These are phyloP conservation scores for Sarcomyxa edulis DNA, from an alignment of 768 basidiomycete species.

Conservation along the genomic window DNA sequence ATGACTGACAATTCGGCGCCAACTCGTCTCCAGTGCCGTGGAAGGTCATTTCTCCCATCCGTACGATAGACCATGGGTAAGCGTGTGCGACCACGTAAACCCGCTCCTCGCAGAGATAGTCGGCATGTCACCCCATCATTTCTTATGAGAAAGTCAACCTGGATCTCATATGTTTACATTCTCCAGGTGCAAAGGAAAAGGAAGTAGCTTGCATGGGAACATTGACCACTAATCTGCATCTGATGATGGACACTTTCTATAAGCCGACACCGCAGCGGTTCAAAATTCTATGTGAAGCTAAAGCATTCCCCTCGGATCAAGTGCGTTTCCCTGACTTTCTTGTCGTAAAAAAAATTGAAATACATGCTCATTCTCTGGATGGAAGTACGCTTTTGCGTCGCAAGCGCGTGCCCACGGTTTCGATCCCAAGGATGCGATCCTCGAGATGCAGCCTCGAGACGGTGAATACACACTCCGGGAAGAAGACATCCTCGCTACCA, in stretches of 20 bases:
- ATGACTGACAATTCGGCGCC: conserved; percentile 5
- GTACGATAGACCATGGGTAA: conserved; percentile 77
- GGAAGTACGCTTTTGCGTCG: conserved; percentile 97
- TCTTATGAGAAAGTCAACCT: background rate
- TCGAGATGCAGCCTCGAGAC: conserved; percentile 73
- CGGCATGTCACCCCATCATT: conserved; percentile 41
- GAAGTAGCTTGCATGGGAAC: conserved; percentile 97
- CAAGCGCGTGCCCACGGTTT: conserved; percentile 79
- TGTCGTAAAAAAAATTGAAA: conserved; percentile 8
- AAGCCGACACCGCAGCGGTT: conserved; percentile 77
- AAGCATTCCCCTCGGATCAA: conserved; percentile 96
- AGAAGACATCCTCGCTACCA: conserved; percentile 77
- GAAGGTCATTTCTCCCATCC: conserved; percentile 90
- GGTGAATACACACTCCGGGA: conserved; percentile 85
- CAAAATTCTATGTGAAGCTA: conserved; percentile 93
- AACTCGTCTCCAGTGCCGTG: conserved; percentile 61
- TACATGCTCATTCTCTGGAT: conserved; percentile 8
- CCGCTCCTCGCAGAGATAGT: conserved; percentile 77
- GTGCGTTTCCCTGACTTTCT: conserved; percentile 35
- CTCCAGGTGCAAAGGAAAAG: conserved; percentile 71
- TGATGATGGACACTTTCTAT: conserved; percentile 94
- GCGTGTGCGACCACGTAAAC: conserved; percentile 65
- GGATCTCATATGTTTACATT: conserved; percentile 7
- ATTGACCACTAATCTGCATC: conserved; percentile 91
- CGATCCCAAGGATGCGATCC: conserved; percentile 65